Conservation (phyloP, 2,329 filamentous ascomycete species). For the Claviceps sp. region DNA sequence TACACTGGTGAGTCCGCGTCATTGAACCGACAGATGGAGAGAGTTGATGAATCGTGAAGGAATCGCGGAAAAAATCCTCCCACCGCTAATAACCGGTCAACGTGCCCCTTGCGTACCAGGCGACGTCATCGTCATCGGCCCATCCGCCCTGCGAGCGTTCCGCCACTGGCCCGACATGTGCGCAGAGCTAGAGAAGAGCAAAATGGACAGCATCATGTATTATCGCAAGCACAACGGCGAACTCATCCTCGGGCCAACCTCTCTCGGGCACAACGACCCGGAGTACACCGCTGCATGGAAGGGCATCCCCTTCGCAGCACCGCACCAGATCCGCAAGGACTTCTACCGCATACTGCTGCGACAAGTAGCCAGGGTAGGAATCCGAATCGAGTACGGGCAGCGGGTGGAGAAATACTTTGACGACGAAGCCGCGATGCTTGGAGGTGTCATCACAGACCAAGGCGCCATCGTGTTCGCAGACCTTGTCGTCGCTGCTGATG, state of each 20-base stretch:
- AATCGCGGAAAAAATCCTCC: too few species aligned
- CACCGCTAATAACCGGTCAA: neutral
- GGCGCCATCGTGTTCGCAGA: slow-evolving; percentile 3
- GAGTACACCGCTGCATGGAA: neutral
- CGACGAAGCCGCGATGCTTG: neutral
- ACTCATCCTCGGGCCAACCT: slow-evolving; percentile 2
- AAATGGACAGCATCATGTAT: neutral
- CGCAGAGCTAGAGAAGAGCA: neutral
- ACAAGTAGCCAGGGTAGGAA: slow-evolving; percentile 4
- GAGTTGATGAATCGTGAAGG: too few species aligned
- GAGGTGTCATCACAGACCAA: neutral
- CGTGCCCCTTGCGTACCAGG: neutral
- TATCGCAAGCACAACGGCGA: slow-evolving; percentile 3
- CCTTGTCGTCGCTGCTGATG: slow-evolving; percentile 8
- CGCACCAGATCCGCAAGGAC: neutral
- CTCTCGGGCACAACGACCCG: slow-evolving; percentile 1
- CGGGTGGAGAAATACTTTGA: slow-evolving; percentile 2
- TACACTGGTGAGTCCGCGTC: neutral
- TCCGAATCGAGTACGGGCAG: slow-evolving; percentile 4
- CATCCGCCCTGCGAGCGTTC: slow-evolving; percentile 1
- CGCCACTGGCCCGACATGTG: slow-evolving; percentile 7
- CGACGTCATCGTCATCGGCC: slow-evolving; percentile 4
- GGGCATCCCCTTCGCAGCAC: neutral
- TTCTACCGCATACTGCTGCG: slow-evolving; percentile 1
- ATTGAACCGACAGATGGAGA: neutral